A percentile compares a stretch with the other conserved stretches of the same genome.
Conservation (phyloP, 2,329 filamentous ascomycete species). For the Macrophomina phaseolina region DNA sequence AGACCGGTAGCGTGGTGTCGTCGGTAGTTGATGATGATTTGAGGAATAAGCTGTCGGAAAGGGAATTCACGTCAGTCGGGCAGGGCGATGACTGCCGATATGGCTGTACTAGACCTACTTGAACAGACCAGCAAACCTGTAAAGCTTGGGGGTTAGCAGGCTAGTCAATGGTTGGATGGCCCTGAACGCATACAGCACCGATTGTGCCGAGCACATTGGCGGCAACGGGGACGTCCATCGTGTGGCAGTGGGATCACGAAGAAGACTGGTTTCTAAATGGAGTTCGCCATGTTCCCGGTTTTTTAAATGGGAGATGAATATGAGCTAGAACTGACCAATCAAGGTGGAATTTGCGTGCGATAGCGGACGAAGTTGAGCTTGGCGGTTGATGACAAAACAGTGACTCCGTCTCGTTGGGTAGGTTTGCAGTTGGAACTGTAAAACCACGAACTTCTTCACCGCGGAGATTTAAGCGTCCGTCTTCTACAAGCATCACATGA, state of each 20-base stretch:
- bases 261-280: not conserved
- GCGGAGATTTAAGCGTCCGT: not conserved
- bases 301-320: not conserved
- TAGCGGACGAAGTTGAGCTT: not conserved
- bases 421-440: not conserved
- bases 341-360: not conserved
- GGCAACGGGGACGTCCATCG: constrained; percentile 61
- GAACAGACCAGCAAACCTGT: constrained; percentile 67
- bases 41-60: constrained; percentile 65
- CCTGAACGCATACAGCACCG: constrained; percentile 56
- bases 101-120: constrained; percentile 48
- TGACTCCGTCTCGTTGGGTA: not conserved
- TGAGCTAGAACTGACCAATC: not conserved
- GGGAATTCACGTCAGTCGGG: not conserved
- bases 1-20: constrained; percentile 70
- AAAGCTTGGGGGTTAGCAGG: not conserved
- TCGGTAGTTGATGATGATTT: constrained; percentile 71
- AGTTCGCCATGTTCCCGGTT: not conserved
- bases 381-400: not conserved
- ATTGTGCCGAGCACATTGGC: constrained; percentile 65
- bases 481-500: not conserved
- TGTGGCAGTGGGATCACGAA: no score
- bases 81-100: no score
- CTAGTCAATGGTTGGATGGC: not conserved
- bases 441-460: not conserved